These are phyloP conservation scores for Lactarius indigo DNA, from an alignment of 768 basidiomycete genomes.

Conservation along the genomic window DNA sequence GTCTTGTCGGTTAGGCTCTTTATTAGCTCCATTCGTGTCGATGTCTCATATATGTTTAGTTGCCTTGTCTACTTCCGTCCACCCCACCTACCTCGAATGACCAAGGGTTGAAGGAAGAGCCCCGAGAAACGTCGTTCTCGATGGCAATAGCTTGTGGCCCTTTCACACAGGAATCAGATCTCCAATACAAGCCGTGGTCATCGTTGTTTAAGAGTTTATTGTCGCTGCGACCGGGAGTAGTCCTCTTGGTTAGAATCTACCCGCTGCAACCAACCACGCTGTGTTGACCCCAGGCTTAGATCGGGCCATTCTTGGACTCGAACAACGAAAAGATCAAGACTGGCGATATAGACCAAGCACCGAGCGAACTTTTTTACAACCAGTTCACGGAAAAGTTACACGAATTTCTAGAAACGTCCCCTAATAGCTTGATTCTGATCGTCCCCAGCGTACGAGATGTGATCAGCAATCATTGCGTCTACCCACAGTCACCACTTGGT, in stretches of 20 bases:
- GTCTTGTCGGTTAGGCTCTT: slow-evolving; percentile 62
- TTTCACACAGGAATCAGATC: slow-evolving; percentile 74
- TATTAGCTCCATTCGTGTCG: not conserved
- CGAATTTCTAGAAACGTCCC: slow-evolving; percentile 54
- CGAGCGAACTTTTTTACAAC: slow-evolving; percentile 62
- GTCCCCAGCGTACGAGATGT: slow-evolving; percentile 84
- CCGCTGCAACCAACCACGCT: not conserved
- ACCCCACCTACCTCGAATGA: slow-evolving; percentile 37
- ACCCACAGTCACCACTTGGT: slow-evolving; percentile 73
- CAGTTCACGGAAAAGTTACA: slow-evolving; percentile 58
- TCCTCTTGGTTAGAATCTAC: slow-evolving; percentile 63
- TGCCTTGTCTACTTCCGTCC: slow-evolving; percentile 52
- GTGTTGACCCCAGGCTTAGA: slow-evolving; percentile 40
- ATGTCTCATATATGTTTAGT: slow-evolving; percentile 37
- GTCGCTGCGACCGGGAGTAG: slow-evolving; percentile 62
- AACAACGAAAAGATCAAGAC: slow-evolving; percentile 68
- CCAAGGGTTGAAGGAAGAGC: slow-evolving; percentile 35
- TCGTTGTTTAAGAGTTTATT: slow-evolving; percentile 61
- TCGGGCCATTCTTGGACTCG: slow-evolving; percentile 89
- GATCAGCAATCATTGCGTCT: slow-evolving; percentile 73
- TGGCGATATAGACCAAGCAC: slow-evolving; percentile 68
- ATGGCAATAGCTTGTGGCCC: slow-evolving; percentile 82
- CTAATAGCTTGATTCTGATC: slow-evolving; percentile 69
- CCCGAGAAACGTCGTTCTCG: slow-evolving; percentile 49
- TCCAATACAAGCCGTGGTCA: slow-evolving; percentile 69